A percentile compares a stretch with the other conserved stretches of the same genome.
These are phyloP conservation scores for Beauveria bassiana DNA, from an alignment of 2,329 filamentous ascomycete species.

Conservation along the genomic window DNA sequence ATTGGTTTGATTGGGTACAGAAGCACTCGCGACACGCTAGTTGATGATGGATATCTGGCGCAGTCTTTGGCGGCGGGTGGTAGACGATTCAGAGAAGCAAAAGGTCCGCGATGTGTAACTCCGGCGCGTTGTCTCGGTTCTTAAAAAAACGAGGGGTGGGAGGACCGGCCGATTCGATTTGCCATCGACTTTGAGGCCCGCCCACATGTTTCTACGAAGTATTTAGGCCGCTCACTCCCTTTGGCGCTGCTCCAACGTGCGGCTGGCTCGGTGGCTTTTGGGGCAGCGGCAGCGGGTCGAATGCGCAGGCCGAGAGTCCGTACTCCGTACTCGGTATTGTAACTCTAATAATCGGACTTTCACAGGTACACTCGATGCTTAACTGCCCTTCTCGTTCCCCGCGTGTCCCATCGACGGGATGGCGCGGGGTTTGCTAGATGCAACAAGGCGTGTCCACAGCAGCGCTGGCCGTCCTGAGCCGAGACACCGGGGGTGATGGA, in stretches of 20 bases:
- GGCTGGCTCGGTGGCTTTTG: background rate
- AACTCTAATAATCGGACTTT: too few species aligned
- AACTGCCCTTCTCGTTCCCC: too few species aligned
- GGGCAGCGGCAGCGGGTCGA: background rate
- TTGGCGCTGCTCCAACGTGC: background rate
- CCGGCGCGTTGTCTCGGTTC: background rate
- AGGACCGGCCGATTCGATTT: background rate
- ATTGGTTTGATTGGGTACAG: background rate
- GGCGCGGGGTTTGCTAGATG: background rate
- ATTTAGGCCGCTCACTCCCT: too few species aligned
- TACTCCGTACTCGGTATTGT: background rate
- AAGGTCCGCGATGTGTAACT: background rate
- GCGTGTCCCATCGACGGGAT: background rate
- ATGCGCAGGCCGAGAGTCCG: slow-evolving; percentile 1
- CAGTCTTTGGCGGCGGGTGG: background rate
- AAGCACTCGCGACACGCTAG: background rate
- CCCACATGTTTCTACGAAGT: background rate
- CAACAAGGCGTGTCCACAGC: background rate
- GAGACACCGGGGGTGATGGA: background rate
- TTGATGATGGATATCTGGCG: background rate
- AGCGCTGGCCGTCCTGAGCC: background rate
- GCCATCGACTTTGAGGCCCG: background rate
- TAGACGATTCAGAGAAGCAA: background rate
- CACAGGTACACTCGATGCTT: too few species aligned
- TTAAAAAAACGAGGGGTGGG: background rate